Percentiles rank a stretch among this genome's conserved stretches.
phyloP scores from a whole-genome alignment of 345 rosid genomes.

The Conringia planisiliqua region DNA sequence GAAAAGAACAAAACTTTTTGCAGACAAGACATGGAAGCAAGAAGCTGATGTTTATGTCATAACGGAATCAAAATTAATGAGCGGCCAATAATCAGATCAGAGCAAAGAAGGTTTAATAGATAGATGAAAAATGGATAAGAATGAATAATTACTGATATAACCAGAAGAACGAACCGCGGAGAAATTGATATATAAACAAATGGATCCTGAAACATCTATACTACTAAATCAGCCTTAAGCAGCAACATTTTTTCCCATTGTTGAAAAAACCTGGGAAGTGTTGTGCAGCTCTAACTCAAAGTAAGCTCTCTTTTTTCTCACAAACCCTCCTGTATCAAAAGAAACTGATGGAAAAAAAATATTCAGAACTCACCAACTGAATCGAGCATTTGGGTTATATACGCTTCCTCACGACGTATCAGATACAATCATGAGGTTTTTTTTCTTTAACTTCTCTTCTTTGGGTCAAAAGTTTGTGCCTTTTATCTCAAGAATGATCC shows the following conservation, averaged over 20 bases:
- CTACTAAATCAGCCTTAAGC: slow-evolving; percentile 19
- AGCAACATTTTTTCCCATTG: slow-evolving; percentile 26
- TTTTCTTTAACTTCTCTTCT: slow-evolving; percentile 1
- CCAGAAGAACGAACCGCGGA: slow-evolving; percentile 2
- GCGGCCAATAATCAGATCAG: neutral
- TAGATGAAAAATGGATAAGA: neutral
- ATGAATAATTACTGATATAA: slow-evolving; percentile 25
- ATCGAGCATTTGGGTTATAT: neutral
- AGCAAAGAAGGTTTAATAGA: neutral
- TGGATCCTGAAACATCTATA: slow-evolving; percentile 17
- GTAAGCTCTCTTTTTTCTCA: slow-evolving; percentile 6
- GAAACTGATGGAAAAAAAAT: neutral
- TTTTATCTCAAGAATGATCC: neutral
- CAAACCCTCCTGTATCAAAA: slow-evolving; percentile 20
- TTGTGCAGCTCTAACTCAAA: slow-evolving; percentile 20
- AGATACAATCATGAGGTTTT: neutral
- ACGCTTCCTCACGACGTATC: neutral
- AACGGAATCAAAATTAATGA: neutral
- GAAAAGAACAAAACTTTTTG: neutral
- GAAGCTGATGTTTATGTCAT: neutral
- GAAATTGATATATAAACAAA: slow-evolving; percentile 18
- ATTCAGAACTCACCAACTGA: neutral
- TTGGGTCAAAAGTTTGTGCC: neutral
- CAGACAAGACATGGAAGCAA: slow-evolving; percentile 1
- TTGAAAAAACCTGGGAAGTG: slow-evolving; percentile 26